Evolutionary conservation across 345 rosid species (phyloP).

Genomic region (Citrus cavaleriei): DNA sequence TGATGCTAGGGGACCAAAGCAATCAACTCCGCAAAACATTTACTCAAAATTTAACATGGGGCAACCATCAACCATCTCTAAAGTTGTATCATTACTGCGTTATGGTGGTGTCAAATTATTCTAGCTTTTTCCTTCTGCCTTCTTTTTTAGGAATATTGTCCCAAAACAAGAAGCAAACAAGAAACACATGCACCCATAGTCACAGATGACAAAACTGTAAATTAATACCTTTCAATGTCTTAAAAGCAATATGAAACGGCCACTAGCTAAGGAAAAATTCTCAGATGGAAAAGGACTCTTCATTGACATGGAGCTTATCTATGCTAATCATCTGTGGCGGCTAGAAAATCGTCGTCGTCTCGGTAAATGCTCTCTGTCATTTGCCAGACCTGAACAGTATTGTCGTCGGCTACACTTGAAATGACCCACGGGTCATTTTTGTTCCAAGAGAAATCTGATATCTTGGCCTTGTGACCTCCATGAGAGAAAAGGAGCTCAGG

Average conservation of each 20-base stretch:
- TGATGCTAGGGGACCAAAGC: not conserved
- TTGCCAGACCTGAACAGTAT: conserved; percentile 71
- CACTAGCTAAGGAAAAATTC: not conserved
- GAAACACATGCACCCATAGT: not conserved
- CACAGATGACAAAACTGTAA: not conserved
- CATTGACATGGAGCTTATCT: not conserved
- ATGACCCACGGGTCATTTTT: conserved; percentile 68
- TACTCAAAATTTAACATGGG: not conserved
- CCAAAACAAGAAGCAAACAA: not conserved
- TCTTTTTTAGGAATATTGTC: not conserved
- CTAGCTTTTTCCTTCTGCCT: not conserved
- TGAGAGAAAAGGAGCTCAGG: conserved; percentile 82
- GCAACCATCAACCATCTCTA: not conserved
- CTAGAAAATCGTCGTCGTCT: conserved; percentile 36
- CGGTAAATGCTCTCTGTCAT: conserved; percentile 74
- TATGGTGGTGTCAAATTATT: too few relatives aligned
- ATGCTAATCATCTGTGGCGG: conserved; percentile 12
- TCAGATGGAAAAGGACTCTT: not conserved
- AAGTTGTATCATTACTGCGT: too few relatives aligned
- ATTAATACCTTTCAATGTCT: not conserved
- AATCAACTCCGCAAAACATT: not conserved
- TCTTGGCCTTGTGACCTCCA: conserved; percentile 80
- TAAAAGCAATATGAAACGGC: not conserved
- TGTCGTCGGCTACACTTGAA: conserved; percentile 78
- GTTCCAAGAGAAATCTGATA: conserved; percentile 88